A percentile compares a stretch with the other conserved stretches of the same genome.
Conservation (phyloP, 2,329 filamentous ascomycete species). For the Aspergillus fischeri region DNA sequence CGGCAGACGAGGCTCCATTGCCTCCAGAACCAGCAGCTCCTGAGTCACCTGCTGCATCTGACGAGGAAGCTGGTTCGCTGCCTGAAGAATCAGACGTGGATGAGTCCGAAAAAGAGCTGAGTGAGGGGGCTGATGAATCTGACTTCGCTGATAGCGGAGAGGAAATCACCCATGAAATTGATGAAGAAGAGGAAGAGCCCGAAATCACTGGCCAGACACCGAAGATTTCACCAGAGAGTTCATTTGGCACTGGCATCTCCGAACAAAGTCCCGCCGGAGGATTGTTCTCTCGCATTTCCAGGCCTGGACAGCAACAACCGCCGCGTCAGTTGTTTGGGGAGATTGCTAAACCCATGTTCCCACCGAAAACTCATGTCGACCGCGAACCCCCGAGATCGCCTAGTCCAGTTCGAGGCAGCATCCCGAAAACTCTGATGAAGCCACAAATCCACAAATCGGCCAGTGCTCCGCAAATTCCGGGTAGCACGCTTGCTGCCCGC, state of each 20-base stretch:
- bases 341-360: conserved; percentile 37
- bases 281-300: conserved; percentile 37
- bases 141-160: conserved; percentile 46
- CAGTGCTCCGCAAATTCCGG: conserved; percentile 35
- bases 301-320: conserved; percentile 24
- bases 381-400: conserved; percentile 42
- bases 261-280: conserved; percentile 37
- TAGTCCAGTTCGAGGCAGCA: conserved; percentile 40
- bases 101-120: conserved; percentile 25
- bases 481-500: conserved; percentile 37
- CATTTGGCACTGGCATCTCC: conserved; percentile 35
- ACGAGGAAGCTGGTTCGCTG: conserved; percentile 26
- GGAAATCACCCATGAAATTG: conserved; percentile 42
- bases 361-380: conserved; percentile 27
- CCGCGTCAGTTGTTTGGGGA: conserved; percentile 43
- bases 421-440: conserved; percentile 26
- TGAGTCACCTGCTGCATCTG: conserved; percentile 15
- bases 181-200: conserved; percentile 22
- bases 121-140: conserved; percentile 30
- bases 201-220: conserved; percentile 32
- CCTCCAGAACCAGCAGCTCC: conserved; percentile 24
- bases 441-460: conserved; percentile 33
- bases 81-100: conserved; percentile 34
- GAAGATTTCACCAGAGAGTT: conserved; percentile 42
- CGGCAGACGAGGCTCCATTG: conserved; percentile 18